Base-by-base conservation (phyloP, 106 monocot species). In the Phalaenopsis equestris region DNA sequence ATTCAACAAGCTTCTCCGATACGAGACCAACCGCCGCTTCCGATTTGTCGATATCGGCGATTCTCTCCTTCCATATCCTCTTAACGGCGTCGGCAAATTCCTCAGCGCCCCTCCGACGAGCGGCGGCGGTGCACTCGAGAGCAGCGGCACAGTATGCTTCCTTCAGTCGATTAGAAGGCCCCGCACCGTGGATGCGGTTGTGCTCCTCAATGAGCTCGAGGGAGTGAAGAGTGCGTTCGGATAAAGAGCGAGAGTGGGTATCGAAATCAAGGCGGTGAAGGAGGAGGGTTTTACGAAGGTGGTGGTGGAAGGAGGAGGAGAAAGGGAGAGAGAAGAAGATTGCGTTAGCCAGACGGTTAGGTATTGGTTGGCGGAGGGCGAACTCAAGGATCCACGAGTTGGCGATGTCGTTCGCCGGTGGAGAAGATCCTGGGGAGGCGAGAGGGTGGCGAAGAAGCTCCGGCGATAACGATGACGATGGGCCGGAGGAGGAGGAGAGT, bases 331-430 rank as follows among this genome's bases (percentile, higher is more conserved):
- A 67, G 49, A 82, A 52, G 73, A 86, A 57, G 46, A 86, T 75
- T 24, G 58, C 73, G 56, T 82, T 72, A 12, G 72, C 82, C 19
- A 89, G 79, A n/a, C 17, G 42, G 55, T 89, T 84, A 3, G 84
- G 82, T 41, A 84, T 72, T 41, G 79, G 84, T 42, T 89, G 81
- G 2, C 86, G 86, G 42, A 89, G 89, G 42, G 84, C 72, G 77
- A 89, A 89, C 41, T 89, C 89, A 57, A 89, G 77, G 73, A 89
- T 79, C 86, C 76, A 87, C 8, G 77, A 78, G 36, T 64, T 43
- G 30, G 24, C 58, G 45, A 61, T 65, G 23, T 42, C 58, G 21
- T 79, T 46, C 12, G 21, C 45, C 3, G 77, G 76, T 6, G 30
- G 48, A 15, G 11, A 4, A 43, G 76, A 9, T 3, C 4, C 12